Evolutionary conservation across 164 flowering plant species (phyloP).

Genomic region (Annona squamosa): DNA sequence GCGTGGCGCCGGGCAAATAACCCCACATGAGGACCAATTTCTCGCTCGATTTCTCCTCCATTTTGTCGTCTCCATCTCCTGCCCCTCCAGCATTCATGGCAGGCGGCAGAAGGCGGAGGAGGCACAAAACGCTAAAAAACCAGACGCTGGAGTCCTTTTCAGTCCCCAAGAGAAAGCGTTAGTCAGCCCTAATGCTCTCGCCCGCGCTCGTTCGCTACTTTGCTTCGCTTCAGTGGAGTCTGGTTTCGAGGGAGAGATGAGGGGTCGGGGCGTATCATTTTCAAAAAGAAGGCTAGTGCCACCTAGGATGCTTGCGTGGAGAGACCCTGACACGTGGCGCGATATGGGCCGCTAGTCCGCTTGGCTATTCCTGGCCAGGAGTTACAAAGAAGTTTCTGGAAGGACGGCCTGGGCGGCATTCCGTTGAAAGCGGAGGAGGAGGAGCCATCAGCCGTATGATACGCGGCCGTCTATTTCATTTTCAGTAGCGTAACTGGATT

Average conservation of each 20-base stretch:
- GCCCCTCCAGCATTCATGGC: constrained; percentile 13
- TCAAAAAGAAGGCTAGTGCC: constrained; percentile 39
- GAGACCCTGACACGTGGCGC: constrained; percentile 37
- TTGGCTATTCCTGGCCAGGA: constrained; percentile 41
- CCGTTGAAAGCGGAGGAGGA: background rate
- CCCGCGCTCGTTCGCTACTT: background rate
- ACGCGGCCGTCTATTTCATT: background rate
- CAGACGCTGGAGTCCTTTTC: background rate
- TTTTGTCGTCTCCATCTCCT: constrained; percentile 17
- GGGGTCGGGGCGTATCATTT: constrained; percentile 22
- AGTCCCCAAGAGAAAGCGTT: background rate
- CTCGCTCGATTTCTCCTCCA: constrained; percentile 21
- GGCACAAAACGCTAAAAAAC: background rate
- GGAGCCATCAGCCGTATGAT: background rate
- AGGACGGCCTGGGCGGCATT: constrained; percentile 9
- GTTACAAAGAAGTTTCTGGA: constrained; percentile 74
- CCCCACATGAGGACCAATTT: constrained; percentile 80
- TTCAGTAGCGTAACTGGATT: too few species aligned
- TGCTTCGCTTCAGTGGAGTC: background rate
- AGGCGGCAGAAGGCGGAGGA: constrained; percentile 3
- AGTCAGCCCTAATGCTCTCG: background rate
- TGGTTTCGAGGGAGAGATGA: background rate
- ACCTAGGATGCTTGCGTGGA: constrained; percentile 59
- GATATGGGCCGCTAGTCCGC: constrained; percentile 24
- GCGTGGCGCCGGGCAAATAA: constrained; percentile 81